phyloP scores from a whole-genome alignment of 176 grass and related monocot genomes.

The Calamus simplicifolius region DNA sequence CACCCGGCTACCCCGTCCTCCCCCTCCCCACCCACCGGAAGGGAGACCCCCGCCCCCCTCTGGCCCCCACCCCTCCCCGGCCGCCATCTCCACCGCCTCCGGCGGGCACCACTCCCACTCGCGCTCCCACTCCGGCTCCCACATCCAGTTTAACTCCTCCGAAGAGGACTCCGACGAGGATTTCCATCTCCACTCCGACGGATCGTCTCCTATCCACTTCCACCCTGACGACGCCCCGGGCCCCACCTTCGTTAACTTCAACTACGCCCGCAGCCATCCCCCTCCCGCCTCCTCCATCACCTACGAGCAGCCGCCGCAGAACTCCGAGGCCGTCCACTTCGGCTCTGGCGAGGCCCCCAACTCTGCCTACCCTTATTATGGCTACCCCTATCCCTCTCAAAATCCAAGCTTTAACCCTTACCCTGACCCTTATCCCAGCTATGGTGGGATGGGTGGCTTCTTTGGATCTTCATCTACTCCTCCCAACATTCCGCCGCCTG shows the following conservation, averaged over 20 bases:
- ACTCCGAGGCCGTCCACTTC: slow-evolving; percentile 4
- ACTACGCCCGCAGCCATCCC: slow-evolving; percentile 24
- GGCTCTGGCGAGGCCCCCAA: neutral
- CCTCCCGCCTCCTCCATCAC: slow-evolving; percentile 8
- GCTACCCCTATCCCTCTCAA: slow-evolving; percentile 4
- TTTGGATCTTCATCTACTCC: slow-evolving; percentile 25
- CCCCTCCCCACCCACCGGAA: slow-evolving; percentile 58
- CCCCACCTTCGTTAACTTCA: slow-evolving; percentile 16
- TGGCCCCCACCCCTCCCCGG: slow-evolving; percentile 12
- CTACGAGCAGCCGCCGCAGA: slow-evolving; percentile 15
- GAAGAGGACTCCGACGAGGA: neutral
- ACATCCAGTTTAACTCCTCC: slow-evolving; percentile 20
- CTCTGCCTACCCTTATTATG: slow-evolving; percentile 11
- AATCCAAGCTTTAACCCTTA: slow-evolving; percentile 30
- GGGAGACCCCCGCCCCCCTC: slow-evolving; percentile 47
- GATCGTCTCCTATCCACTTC: slow-evolving; percentile 7
- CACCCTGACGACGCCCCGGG: neutral
- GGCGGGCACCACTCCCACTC: too few relatives aligned
- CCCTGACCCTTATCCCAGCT: slow-evolving; percentile 23
- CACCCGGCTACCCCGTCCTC: slow-evolving; percentile 39
- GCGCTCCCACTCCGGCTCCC: slow-evolving; percentile 13
- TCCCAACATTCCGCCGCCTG: slow-evolving; percentile 6
- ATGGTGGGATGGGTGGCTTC: slow-evolving; percentile 13
- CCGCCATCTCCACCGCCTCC: neutral
- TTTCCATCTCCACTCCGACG: slow-evolving; percentile 1